phyloP scores from a whole-genome alignment of 805 yeast species.

The Saturnispora hagleri region DNA sequence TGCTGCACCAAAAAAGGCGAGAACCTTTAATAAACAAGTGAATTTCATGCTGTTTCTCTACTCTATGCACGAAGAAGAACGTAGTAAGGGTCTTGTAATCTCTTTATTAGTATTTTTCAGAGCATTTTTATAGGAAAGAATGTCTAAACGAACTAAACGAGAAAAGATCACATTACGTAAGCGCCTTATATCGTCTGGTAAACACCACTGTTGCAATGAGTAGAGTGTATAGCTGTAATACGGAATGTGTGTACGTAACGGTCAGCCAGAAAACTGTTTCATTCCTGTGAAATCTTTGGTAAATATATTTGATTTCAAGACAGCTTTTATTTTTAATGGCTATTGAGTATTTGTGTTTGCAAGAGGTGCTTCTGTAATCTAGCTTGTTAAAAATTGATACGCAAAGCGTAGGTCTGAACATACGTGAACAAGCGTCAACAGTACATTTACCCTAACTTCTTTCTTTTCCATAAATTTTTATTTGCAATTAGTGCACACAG shows the following conservation, averaged over 20 bases:
- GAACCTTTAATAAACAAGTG: not conserved
- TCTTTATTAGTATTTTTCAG: not conserved
- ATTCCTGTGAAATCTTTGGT: too few relatives aligned
- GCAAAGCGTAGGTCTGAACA: too few relatives aligned
- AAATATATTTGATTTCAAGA: too few relatives aligned
- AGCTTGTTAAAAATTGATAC: too few relatives aligned
- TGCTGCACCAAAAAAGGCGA: constrained; percentile 8
- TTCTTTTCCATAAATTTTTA: not conserved
- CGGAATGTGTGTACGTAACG: too few relatives aligned
- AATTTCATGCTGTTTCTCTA: not conserved
- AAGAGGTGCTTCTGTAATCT: too few relatives aligned
- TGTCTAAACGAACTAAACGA: not conserved
- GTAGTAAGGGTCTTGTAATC: not conserved
- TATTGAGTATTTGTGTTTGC: too few relatives aligned
- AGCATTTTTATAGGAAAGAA: not conserved
- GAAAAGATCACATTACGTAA: not conserved
- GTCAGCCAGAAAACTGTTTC: too few relatives aligned
- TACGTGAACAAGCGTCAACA: too few relatives aligned
- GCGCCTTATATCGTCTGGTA: not conserved
- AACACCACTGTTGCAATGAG: too few relatives aligned
- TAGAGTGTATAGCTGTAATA: too few relatives aligned
- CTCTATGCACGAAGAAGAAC: not conserved
- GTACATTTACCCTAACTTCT: not conserved
- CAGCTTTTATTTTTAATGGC: too few relatives aligned
- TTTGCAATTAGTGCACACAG: not conserved